phyloP scores from a whole-genome alignment of 2,329 filamentous ascomycete species.

The Paramyrothecium roridum region DNA sequence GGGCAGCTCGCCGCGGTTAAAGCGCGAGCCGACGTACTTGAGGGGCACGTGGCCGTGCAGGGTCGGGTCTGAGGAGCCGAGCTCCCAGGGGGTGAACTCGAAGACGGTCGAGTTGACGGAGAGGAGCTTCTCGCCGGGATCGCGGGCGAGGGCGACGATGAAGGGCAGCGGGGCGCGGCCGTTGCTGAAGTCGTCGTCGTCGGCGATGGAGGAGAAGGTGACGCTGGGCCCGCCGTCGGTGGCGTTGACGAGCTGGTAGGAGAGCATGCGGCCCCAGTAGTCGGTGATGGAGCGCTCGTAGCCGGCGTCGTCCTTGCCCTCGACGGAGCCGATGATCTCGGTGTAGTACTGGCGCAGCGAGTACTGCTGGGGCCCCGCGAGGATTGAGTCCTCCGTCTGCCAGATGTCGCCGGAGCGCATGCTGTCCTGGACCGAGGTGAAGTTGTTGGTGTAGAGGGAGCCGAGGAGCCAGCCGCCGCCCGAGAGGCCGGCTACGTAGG shows the following conservation, averaged over 20 bases:
- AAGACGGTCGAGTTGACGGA: conserved; percentile 58
- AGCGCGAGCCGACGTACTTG: conserved; percentile 57
- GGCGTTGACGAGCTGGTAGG: conserved; percentile 79
- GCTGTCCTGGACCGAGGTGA: conserved; percentile 53
- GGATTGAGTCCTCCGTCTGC: conserved; percentile 38
- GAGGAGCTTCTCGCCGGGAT: conserved; percentile 39
- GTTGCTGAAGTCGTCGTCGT: conserved; percentile 37
- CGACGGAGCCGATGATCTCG: conserved; percentile 29
- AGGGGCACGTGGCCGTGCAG: conserved; percentile 58
- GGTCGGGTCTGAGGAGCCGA: conserved; percentile 61
- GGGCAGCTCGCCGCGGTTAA: conserved; percentile 45
- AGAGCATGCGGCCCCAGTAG: conserved; percentile 84
- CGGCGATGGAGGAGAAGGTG: conserved; percentile 72
- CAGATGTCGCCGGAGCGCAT: conserved; percentile 33
- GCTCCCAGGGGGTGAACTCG: conserved; percentile 65
- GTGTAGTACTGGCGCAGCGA: conserved; percentile 36
- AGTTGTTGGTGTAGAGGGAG: conserved; percentile 83
- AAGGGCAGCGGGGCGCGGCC: conserved; percentile 46
- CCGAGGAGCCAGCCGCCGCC: conserved; percentile 84
- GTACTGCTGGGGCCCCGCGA: conserved; percentile 33
- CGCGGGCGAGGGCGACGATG: conserved; percentile 45
- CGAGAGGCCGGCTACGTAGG: conserved; percentile 77
- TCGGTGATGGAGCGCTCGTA: conserved; percentile 71
- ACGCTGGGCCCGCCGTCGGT: conserved; percentile 69
- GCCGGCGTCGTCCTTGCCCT: conserved; percentile 34